Conservation (phyloP, 129 eudicot species). For the Chrysanthemum makinoi region DNA sequence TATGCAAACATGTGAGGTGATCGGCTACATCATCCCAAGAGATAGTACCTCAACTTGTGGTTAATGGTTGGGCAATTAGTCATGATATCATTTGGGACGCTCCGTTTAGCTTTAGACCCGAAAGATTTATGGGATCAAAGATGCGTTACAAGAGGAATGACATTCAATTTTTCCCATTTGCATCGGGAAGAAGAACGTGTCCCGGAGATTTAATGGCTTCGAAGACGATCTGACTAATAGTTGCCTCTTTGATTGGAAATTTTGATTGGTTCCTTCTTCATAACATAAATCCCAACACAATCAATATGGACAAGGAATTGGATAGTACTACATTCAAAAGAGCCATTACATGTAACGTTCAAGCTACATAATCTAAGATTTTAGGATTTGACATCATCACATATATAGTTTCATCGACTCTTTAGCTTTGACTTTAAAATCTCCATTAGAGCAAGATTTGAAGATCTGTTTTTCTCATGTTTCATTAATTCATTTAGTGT, state of each 20-base stretch:
- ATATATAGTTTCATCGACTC: neutral
- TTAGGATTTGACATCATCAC: neutral
- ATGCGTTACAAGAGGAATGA: constrained; percentile 14
- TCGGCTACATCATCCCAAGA: constrained; percentile 35
- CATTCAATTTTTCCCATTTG: constrained; percentile 20
- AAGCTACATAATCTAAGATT: neutral
- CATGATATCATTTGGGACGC: constrained; percentile 30
- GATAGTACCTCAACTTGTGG: neutral
- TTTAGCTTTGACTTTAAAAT: too few species aligned
- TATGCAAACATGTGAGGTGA: constrained; percentile 1
- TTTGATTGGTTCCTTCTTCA: constrained; percentile 27
- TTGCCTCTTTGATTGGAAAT: constrained; percentile 20
- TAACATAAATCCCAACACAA: neutral
- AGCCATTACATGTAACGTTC: constrained; percentile 12
- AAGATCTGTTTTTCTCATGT: too few species aligned
- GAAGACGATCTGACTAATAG: constrained; percentile 9
- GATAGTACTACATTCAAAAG: constrained; percentile 13
- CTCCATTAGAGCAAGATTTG: too few species aligned
- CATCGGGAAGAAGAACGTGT: constrained; percentile 17
- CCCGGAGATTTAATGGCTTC: constrained; percentile 16
- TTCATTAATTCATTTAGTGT: too few species aligned
- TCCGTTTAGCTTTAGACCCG: constrained; percentile 13
- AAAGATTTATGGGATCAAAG: constrained; percentile 17
- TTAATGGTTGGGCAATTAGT: constrained; percentile 36
- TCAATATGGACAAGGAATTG: constrained; percentile 6